phyloP scores from a whole-genome alignment of 2,329 filamentous ascomycete species.

The Plenodomus tracheiphilus region DNA sequence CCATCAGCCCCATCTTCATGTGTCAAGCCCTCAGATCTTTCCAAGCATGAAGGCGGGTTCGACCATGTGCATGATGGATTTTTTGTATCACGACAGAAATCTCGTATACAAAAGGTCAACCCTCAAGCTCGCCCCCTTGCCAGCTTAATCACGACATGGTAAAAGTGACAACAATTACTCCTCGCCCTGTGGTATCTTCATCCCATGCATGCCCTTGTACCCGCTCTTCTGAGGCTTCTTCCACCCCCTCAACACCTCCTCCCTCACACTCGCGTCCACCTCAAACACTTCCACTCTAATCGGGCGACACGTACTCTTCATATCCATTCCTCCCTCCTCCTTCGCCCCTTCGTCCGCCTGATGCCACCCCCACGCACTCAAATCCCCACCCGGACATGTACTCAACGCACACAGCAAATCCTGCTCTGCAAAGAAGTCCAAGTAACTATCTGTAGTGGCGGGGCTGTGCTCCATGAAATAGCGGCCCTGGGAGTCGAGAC shows the following conservation, averaged over 20 bases:
- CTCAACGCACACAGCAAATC: slow-evolving; percentile 68
- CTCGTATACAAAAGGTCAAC: too few relatives aligned
- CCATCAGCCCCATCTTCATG: too few relatives aligned
- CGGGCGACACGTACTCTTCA: slow-evolving; percentile 65
- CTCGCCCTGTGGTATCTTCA: slow-evolving; percentile 55
- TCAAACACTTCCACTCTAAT: slow-evolving; percentile 74
- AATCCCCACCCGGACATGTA: slow-evolving; percentile 79
- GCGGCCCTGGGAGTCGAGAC: slow-evolving; percentile 60
- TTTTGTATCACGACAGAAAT: too few relatives aligned
- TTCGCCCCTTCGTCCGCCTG: slow-evolving; percentile 55
- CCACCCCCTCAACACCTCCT: slow-evolving; percentile 57
- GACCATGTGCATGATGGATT: too few relatives aligned
- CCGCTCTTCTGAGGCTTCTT: slow-evolving; percentile 60
- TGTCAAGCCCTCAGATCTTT: too few relatives aligned
- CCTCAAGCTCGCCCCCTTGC: too few relatives aligned
- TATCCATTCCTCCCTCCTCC: slow-evolving; percentile 57
- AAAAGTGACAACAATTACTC: not conserved
- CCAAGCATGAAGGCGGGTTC: too few relatives aligned
- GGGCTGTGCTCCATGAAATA: slow-evolving; percentile 59
- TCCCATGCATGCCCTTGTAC: slow-evolving; percentile 70
- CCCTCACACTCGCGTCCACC: slow-evolving; percentile 56
- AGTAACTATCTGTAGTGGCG: slow-evolving; percentile 47
- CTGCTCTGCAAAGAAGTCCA: slow-evolving; percentile 81
- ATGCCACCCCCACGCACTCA: slow-evolving; percentile 81
- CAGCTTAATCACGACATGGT: too few relatives aligned